Percentiles rank a stretch among this genome's conserved stretches.
Evolutionary conservation across 2,329 filamentous ascomycete genomes (phyloP).

Genomic region (Penicillium sclerotigenum): DNA sequence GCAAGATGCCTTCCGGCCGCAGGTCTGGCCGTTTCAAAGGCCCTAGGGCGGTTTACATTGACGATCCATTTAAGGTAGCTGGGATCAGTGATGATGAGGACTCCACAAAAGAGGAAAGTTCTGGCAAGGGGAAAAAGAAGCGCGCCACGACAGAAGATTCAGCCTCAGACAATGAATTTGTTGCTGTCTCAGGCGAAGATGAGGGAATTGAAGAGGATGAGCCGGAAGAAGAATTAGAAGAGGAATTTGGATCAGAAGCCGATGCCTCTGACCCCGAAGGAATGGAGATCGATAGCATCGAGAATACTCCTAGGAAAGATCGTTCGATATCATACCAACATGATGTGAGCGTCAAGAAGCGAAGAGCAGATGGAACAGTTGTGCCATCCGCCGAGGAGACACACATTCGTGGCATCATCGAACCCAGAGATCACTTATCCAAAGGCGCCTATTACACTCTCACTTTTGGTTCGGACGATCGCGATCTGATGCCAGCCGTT

Average conservation of each 20-base stretch:
- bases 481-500: constrained; percentile 50
- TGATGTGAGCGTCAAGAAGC: constrained; percentile 9
- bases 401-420: constrained; percentile 39
- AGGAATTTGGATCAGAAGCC: constrained; percentile 20
- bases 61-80: constrained; percentile 36
- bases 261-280: constrained; percentile 19
- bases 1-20: constrained; percentile 29
- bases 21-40: constrained; percentile 36
- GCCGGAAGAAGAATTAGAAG: constrained; percentile 19
- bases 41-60: constrained; percentile 32
- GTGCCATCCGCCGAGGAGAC: constrained; percentile 23
- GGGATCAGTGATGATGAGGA: constrained; percentile 33
- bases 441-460: constrained; percentile 48
- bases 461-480: constrained; percentile 51
- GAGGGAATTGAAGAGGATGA: constrained; percentile 17
- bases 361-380: constrained; percentile 19
- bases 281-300: constrained; percentile 12
- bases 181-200: constrained; percentile 19
- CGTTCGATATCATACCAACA: background rate
- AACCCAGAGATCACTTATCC: constrained; percentile 35
- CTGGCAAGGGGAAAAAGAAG: constrained; percentile 16
- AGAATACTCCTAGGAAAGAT: constrained; percentile 8
- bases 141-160: constrained; percentile 17
- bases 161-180: constrained; percentile 38
- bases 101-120: constrained; percentile 11